Conservation (phyloP, 2,329 filamentous ascomycete species). For the Trichoderma guizhouense region DNA sequence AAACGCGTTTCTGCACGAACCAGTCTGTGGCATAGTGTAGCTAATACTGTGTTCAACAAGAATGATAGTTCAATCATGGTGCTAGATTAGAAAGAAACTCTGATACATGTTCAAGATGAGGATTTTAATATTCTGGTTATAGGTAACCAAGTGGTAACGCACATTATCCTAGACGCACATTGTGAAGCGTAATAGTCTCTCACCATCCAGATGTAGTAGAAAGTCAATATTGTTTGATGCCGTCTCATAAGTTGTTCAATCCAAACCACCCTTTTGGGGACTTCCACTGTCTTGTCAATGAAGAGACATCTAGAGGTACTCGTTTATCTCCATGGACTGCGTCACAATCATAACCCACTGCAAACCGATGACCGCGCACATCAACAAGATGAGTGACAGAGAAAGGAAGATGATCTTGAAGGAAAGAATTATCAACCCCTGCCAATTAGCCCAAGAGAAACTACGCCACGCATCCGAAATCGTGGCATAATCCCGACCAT, state of each 20-base stretch:
- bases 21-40: background rate
- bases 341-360: background rate
- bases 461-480: background rate
- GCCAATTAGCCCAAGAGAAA: background rate
- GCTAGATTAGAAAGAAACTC: background rate
- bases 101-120: background rate
- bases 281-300: background rate
- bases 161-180: background rate
- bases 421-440: background rate
- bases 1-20: background rate
- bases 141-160: background rate
- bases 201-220: background rate
- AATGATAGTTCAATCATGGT: too few species aligned
- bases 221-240: background rate
- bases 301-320: background rate
- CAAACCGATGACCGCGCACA: background rate
- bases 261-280: background rate
- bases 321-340: background rate
- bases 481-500: background rate
- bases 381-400: background rate
- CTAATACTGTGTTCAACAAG: background rate
- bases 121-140: background rate
- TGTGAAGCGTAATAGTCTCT: background rate
- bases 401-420: background rate
- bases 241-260: background rate